Conservation (phyloP, 2,329 filamentous ascomycete genomes). For the Amesomyces nigricolor region DNA sequence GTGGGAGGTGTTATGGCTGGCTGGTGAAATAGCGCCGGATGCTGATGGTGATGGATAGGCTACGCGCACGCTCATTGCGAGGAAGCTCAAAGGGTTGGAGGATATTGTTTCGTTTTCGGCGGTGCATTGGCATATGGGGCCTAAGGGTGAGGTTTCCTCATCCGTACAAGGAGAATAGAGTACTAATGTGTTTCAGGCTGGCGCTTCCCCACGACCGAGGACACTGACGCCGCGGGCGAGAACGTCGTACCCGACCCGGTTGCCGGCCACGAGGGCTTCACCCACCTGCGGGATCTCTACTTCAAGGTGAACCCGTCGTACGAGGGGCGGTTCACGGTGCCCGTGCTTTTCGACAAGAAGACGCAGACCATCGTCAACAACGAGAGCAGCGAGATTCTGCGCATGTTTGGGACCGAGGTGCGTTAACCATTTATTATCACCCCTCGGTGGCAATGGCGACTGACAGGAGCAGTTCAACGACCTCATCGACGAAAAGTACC, state of each 20-base stretch:
- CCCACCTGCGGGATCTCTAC: conserved; percentile 72
- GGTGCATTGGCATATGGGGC: conserved; percentile 86
- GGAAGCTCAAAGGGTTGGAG: conserved; percentile 87
- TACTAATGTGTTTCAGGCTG: conserved; percentile 52
- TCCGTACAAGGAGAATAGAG: neutral
- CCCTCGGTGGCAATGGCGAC: too few species aligned
- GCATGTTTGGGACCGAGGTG: conserved; percentile 78
- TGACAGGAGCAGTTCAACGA: conserved; percentile 57
- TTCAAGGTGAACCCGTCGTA: conserved; percentile 69
- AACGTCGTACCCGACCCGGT: conserved; percentile 64
- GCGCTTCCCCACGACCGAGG: conserved; percentile 68
- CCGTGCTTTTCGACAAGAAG: conserved; percentile 77
- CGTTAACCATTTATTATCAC: too few species aligned
- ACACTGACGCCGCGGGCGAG: conserved; percentile 48
- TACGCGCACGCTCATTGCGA: conserved; percentile 77
- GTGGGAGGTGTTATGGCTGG: neutral
- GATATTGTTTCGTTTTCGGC: conserved; percentile 71
- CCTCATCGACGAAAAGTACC: conserved; percentile 55
- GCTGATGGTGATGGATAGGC: conserved; percentile 39
- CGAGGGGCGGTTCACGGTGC: conserved; percentile 77
- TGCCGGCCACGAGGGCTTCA: conserved; percentile 63
- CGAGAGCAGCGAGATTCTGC: conserved; percentile 86
- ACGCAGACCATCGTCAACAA: conserved; percentile 77
- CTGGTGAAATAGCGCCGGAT: too few species aligned
- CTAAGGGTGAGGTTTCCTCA: conserved; percentile 39